Percentiles rank a stretch among this genome's conserved stretches.
These are phyloP conservation scores for Geotrichum candidum DNA, from an alignment of 1,139 yeast species.

Conservation along the genomic window DNA sequence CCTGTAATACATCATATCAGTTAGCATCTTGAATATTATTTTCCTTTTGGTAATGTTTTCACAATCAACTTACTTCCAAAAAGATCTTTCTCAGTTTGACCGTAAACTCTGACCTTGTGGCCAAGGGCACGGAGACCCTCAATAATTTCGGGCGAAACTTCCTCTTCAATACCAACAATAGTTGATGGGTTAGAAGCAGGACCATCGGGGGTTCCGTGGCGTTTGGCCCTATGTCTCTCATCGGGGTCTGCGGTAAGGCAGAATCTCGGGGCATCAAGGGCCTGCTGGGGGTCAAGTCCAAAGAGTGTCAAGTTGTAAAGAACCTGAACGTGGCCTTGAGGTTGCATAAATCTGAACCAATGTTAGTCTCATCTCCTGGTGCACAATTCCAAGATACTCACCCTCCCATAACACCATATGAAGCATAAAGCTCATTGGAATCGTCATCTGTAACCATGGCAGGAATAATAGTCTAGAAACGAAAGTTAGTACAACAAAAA, in stretches of 20 bases:
- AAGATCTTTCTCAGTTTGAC: constrained; percentile 37
- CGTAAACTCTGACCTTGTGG: constrained; percentile 47
- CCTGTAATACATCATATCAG: constrained; percentile 28
- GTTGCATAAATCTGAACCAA: constrained; percentile 55
- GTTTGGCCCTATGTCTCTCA: constrained; percentile 32
- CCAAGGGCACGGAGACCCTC: constrained; percentile 48
- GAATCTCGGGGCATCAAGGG: constrained; percentile 70
- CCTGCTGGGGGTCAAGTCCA: constrained; percentile 65
- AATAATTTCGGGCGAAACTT: constrained; percentile 44
- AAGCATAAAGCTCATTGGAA: constrained; percentile 50
- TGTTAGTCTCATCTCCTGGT: neutral
- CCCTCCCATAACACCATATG: constrained; percentile 85
- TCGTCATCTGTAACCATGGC: constrained; percentile 56
- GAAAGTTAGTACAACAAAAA: neutral
- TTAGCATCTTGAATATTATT: neutral
- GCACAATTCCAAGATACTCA: neutral
- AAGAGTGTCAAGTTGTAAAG: constrained; percentile 59
- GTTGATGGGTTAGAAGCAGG: constrained; percentile 57
- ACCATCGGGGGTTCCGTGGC: constrained; percentile 55
- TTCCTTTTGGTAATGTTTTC: neutral
- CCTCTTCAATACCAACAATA: constrained; percentile 61
- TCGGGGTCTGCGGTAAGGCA: constrained; percentile 50
- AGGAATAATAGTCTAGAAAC: constrained; percentile 58
- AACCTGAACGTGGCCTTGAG: constrained; percentile 80
- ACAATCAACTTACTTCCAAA: constrained; percentile 23